phyloP scores from a whole-genome alignment of 2,329 filamentous ascomycete species.

The Microdochium paspali region DNA sequence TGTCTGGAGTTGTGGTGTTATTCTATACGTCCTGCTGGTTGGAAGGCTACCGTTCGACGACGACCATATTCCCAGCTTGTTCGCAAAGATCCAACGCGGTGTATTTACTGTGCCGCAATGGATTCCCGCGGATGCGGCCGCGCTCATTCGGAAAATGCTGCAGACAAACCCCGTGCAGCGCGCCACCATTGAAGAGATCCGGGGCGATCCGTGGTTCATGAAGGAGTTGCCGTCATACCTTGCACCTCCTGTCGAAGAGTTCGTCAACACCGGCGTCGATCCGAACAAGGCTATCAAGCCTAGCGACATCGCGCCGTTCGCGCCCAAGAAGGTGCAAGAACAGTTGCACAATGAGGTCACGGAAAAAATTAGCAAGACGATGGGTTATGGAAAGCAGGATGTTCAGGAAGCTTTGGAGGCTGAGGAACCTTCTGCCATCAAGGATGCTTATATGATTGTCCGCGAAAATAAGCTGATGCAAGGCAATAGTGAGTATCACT shows the following conservation, averaged over 20 bases:
- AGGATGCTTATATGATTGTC: constrained; percentile 97
- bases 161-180: constrained; percentile 91
- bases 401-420: constrained; percentile 89
- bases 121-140: constrained; percentile 74
- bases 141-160: constrained; percentile 84
- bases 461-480: constrained; percentile 97
- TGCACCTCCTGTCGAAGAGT: constrained; percentile 79
- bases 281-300: constrained; percentile 85
- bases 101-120: constrained; percentile 89
- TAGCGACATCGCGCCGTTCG: constrained; percentile 69
- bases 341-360: constrained; percentile 88
- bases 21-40: constrained; percentile 74
- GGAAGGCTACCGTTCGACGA: constrained; percentile 91
- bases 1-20: constrained; percentile 95
- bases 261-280: constrained; percentile 88
- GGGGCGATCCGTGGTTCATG: constrained; percentile 88
- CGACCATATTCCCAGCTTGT: constrained; percentile 93
- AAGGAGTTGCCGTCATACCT: constrained; percentile 82
- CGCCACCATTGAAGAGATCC: constrained; percentile 88
- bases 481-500: constrained; percentile 64
- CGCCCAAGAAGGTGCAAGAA: constrained; percentile 70
- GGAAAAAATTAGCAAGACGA: constrained; percentile 91
- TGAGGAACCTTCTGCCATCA: constrained; percentile 93
- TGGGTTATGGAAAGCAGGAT: constrained; percentile 93
- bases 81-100: constrained; percentile 94